phyloP scores from a whole-genome alignment of 352 stramenopile genomes.

The Lagenidium sp. region DNA sequence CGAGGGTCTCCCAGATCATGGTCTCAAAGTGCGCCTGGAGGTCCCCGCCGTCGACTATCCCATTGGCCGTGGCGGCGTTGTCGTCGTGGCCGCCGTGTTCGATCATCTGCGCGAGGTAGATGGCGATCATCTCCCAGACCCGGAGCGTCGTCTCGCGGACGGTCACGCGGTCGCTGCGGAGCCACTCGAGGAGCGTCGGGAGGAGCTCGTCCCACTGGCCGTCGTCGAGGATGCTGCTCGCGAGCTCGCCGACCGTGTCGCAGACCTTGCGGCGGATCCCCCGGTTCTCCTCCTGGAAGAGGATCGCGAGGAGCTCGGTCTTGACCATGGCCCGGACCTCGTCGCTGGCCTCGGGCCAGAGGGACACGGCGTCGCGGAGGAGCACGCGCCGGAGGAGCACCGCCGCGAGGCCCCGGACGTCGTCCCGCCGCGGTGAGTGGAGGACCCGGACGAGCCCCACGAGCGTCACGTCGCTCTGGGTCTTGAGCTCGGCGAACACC shows the following conservation, averaged over 20 bases:
- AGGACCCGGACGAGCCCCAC: constrained; percentile 42
- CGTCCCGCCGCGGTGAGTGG: constrained; percentile 45
- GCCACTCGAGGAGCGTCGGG: constrained; percentile 61
- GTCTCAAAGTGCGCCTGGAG: constrained; percentile 24
- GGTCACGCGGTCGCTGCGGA: constrained; percentile 26
- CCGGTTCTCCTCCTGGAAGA: constrained; percentile 50
- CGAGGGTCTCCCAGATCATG: constrained; percentile 41
- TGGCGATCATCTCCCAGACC: constrained; percentile 74
- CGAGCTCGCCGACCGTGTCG: constrained; percentile 76
- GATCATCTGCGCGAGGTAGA: constrained; percentile 58
- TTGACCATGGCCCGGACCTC: constrained; percentile 41
- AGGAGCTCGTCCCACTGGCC: constrained; percentile 70
- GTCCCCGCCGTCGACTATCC: no score
- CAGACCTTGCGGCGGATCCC: constrained; percentile 79
- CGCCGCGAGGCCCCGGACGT: constrained; percentile 61
- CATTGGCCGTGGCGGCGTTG: constrained; percentile 4
- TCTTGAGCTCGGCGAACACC: constrained; percentile 52
- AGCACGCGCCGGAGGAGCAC: constrained; percentile 71
- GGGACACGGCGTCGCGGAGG: constrained; percentile 64
- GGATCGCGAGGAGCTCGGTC: constrained; percentile 46
- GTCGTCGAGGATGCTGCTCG: constrained; percentile 71
- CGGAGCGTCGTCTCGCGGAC: constrained; percentile 63
- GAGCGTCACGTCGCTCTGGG: constrained; percentile 47
- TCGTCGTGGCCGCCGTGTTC: constrained; percentile 18
- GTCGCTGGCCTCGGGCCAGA: constrained; percentile 56